Evolutionary conservation across 345 rosid genomes (phyloP).

Genomic region (Eucalyptus polyanthemos): DNA sequence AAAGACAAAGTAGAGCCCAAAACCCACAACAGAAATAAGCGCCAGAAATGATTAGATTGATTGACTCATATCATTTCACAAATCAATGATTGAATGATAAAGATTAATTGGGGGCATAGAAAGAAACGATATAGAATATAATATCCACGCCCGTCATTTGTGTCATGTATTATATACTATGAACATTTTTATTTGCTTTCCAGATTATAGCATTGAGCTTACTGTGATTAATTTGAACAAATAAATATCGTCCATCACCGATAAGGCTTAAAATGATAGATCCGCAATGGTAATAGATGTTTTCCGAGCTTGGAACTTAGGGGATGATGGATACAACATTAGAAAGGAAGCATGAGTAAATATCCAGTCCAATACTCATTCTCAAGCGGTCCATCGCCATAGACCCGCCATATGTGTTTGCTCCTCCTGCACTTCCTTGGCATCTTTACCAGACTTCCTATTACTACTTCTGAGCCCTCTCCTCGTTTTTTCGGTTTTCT

Average conservation of each 20-base stretch:
- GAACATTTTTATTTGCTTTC: background rate
- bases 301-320: background rate
- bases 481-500: background rate
- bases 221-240: background rate
- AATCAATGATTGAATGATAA: background rate
- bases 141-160: background rate
- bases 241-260: background rate
- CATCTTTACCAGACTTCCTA: background rate
- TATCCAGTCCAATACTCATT: background rate
- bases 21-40: background rate
- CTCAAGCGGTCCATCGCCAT: background rate
- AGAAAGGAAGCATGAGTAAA: background rate
- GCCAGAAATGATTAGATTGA: background rate
- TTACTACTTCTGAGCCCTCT: background rate
- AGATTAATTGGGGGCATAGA: background rate
- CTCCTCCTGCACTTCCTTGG: background rate
- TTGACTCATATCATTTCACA: background rate
- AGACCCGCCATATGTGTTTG: constrained; percentile 6
- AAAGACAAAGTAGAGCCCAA: background rate
- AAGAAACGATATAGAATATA: background rate
- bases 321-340: background rate
- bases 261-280: background rate
- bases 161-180: background rate
- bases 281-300: background rate
- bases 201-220: background rate